Percentiles rank a stretch among this genome's conserved stretches.
phyloP scores from a whole-genome alignment of 208 protist genomes.

The Acanthamoeba rhysodes region DNA sequence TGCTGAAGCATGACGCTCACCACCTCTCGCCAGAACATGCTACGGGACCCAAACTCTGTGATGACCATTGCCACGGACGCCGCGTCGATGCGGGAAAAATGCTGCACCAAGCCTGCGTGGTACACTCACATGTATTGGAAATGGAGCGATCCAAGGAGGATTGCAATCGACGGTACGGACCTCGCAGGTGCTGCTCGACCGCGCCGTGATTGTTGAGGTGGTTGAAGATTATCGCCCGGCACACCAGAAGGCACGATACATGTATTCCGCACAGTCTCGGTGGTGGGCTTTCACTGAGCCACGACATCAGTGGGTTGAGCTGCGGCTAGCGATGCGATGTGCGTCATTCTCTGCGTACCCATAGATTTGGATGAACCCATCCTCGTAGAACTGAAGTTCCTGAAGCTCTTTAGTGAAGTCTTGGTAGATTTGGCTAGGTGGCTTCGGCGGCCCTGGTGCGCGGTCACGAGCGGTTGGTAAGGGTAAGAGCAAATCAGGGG shows the following conservation, averaged over 20 bases:
- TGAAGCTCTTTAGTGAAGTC: background rate
- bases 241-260: background rate
- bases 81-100: background rate
- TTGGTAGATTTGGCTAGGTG: background rate
- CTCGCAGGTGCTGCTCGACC: background rate
- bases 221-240: background rate
- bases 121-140: background rate
- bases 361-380: background rate
- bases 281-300: background rate
- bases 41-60: background rate
- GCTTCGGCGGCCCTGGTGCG: background rate
- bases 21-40: slow-evolving; percentile 13
- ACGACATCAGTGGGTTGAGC: too few relatives aligned
- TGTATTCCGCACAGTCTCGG: background rate
- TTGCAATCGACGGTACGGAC: background rate
- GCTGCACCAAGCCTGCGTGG: slow-evolving; percentile 5
- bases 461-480: too few relatives aligned
- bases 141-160: background rate
- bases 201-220: background rate
- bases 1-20: background rate
- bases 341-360: background rate
- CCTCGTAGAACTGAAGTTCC: background rate
- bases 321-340: background rate
- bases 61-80: slow-evolving; percentile 3
- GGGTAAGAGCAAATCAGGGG: too few relatives aligned